Evolutionary conservation across 257 asterid genomes (phyloP).

Genomic region (Sherardia arvensis): DNA sequence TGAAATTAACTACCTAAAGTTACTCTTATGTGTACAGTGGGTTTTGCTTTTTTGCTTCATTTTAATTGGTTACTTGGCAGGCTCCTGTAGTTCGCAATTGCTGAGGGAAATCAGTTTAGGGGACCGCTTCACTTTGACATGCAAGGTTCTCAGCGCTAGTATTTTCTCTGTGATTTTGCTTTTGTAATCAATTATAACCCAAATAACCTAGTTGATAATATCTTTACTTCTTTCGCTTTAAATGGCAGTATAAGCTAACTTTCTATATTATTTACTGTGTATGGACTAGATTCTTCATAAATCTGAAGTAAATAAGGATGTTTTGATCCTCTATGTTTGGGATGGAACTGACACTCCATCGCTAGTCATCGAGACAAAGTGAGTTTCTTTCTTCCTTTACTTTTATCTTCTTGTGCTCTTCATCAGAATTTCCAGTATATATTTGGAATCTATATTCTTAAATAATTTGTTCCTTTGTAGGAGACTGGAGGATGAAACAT

Average conservation of each 20-base stretch:
- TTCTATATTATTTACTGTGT: conserved; percentile 6
- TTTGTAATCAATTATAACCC: background rate
- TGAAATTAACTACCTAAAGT: background rate
- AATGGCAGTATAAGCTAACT: background rate
- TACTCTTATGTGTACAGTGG: background rate
- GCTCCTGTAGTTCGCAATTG: conserved; percentile 23
- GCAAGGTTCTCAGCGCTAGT: conserved; percentile 50
- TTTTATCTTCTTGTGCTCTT: background rate
- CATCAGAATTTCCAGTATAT: background rate
- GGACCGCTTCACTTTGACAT: conserved; percentile 37
- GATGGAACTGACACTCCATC: conserved; percentile 88
- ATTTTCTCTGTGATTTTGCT: background rate
- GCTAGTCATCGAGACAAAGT: conserved; percentile 43
- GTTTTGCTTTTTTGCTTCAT: background rate
- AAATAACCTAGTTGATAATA: background rate
- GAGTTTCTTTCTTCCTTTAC: conserved; percentile 18
- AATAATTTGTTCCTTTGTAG: conserved; percentile 12
- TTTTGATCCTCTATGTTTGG: conserved; percentile 73
- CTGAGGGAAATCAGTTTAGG: conserved; percentile 54
- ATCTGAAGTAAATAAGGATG: conserved; percentile 37
- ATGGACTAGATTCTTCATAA: conserved; percentile 54
- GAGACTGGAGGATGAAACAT: conserved; percentile 66
- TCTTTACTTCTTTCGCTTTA: background rate
- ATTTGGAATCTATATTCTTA: background rate
- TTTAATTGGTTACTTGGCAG: conserved; percentile 28